Evolutionary conservation across 768 basidiomycete genomes (phyloP), one percentile per base, ranked within the genome.

Genomic region (Suillus ampliporus): DNA sequence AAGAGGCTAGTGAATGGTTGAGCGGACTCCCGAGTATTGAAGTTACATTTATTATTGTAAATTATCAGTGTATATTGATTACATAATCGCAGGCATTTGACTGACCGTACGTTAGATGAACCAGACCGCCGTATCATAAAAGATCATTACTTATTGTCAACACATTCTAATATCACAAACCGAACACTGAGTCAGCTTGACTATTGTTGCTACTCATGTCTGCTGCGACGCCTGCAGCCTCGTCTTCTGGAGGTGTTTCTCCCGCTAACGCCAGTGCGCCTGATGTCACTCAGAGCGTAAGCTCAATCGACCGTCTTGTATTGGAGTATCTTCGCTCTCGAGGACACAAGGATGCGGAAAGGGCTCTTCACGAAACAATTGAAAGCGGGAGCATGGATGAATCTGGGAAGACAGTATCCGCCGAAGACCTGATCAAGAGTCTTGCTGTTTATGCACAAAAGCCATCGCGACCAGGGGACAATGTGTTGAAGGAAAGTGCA

Each of bases 391-490:
- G 68, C 37, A 57, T 74, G 21, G 72, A 80, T 9, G 82, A 78
- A 54, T 68, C 73, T 57, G 75, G 72, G 56, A 80, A 79, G 62
- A 73, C 78, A 4, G 50, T 82, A 43, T 77, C 81, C 14, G 80
- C 68, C 74, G 89, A 74, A 77, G 90, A 76, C 71, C 85, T 74
- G 66, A 83, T 70, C 77, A 88, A 80, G 77, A 82, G 64, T 70
- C 86, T 82, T 13, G 87, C 90, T 23, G 85, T 90, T 1, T 90
- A 86, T 69, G 84, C 86, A n/a, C 84, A 88, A 68, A 90, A 89
- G 69, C 82, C 88, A 26, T 81, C 86, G 0, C 82, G 83, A 38
- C 84, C 87, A 2, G 87, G 89, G 11, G 89, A 91, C 69, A 91
- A 91, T 74, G 80, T 85, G 2, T 75, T 91, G 66, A 90, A 88